These are phyloP conservation scores for Arthroderma sp. DNA, from an alignment of 2,329 filamentous ascomycete genomes.

Conservation along the genomic window DNA sequence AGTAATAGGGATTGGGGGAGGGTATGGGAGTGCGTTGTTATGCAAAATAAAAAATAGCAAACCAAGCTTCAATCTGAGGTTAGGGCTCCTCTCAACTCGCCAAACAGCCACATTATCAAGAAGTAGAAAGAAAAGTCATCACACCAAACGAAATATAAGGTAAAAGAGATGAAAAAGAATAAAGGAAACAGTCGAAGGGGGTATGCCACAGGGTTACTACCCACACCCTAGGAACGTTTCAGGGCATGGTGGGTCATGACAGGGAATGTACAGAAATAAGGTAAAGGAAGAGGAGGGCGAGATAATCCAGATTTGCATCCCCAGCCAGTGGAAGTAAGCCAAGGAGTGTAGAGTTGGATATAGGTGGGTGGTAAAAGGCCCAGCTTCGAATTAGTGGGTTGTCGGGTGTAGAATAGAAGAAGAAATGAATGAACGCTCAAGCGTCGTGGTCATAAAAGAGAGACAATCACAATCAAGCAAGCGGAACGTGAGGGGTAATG, in stretches of 20 bases:
- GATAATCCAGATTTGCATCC: not conserved
- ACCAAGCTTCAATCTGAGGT: not conserved
- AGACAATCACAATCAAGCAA: not conserved
- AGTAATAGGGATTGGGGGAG: not conserved
- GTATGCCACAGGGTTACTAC: slow-evolving; percentile 11
- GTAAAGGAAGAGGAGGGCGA: not conserved
- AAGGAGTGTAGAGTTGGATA: slow-evolving; percentile 20
- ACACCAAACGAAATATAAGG: not conserved
- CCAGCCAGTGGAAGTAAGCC: not conserved
- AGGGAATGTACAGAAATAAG: slow-evolving; percentile 2
- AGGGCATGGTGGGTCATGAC: slow-evolving; percentile 19
- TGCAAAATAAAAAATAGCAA: not conserved
- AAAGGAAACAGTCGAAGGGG: slow-evolving; percentile 8
- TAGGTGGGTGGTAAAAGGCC: slow-evolving; percentile 13
- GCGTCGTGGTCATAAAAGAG: slow-evolving; percentile 5
- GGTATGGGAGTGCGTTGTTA: not conserved
- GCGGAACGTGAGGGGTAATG: not conserved
- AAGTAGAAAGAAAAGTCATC: slow-evolving; percentile 11
- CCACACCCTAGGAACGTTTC: slow-evolving; percentile 32
- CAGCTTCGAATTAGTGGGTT: not conserved
- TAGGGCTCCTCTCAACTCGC: not conserved
- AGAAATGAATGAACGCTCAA: slow-evolving; percentile 12
- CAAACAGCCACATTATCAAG: not conserved
- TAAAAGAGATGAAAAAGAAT: slow-evolving; percentile 14
- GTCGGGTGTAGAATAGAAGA: not conserved